These are phyloP conservation scores for Sisymbrium irio DNA, from an alignment of 345 rosid genomes.

Conservation along the genomic window DNA sequence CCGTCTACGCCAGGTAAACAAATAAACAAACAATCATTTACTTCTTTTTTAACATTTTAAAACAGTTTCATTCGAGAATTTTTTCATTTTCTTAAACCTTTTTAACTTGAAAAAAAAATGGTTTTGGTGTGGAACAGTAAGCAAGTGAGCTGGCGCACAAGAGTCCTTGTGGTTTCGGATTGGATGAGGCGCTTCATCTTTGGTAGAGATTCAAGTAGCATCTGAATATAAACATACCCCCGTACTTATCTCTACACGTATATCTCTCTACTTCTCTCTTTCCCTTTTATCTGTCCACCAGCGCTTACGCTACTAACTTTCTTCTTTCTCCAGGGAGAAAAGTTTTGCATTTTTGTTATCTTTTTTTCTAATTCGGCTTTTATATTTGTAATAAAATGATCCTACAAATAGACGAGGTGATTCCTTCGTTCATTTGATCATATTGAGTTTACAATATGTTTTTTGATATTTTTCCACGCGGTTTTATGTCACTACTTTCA, in stretches of 20 bases:
- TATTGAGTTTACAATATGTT: not conserved
- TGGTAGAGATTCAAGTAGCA: constrained; percentile 91
- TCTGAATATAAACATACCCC: constrained; percentile 39
- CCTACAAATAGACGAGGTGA: not conserved
- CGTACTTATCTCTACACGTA: not conserved
- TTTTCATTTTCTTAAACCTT: too few relatives aligned
- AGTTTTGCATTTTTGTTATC: not conserved
- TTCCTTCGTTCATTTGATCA: not conserved
- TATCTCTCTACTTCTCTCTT: not conserved
- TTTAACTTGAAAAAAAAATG: not conserved
- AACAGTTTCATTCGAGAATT: not conserved
- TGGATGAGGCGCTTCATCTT: constrained; percentile 89
- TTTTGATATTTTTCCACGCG: not conserved
- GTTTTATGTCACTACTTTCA: not conserved
- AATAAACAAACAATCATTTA: not conserved
- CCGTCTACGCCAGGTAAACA: constrained; percentile 83
- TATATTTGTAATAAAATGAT: not conserved
- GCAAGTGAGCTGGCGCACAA: constrained; percentile 96
- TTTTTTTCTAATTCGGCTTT: not conserved
- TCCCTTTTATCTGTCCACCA: not conserved
- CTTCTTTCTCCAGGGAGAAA: not conserved
- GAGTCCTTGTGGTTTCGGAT: constrained; percentile 79
- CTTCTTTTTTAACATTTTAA: not conserved
- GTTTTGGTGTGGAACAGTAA: constrained; percentile 50
- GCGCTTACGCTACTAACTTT: not conserved